Base-by-base conservation (phyloP, 352 stramenopile species). In the Phytopythium litorale region DNA sequence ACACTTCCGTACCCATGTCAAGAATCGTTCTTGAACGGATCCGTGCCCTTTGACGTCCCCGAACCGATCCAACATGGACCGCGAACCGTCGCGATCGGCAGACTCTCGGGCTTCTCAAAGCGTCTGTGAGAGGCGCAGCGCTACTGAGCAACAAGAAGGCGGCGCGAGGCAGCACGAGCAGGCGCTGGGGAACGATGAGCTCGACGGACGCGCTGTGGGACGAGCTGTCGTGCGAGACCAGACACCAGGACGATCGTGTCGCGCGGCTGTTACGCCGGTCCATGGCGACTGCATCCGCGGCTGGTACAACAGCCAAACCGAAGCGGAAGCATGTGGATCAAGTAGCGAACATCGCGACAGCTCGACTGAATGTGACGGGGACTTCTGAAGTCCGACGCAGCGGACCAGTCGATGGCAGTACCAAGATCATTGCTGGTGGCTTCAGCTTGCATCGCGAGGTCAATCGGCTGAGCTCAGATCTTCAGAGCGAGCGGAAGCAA, bases 391-490 rank as follows among this genome's bases (percentile, higher is more conserved):
- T 28, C 45, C 45, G n/a, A 32, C n/a, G 18, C n/a, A 32, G n/a
- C 45, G 45, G 6, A 6, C 23, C 45, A 13, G 19, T 28, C 42
- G 42, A 21, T 25, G 21, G 18, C 19, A 25, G 42, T 16, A 5
- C 42, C 42, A 23, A 23, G 13, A 12, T 7, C 18, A 23, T 25
- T 19, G 7, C 1, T 19, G 3, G 42, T 7, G 42, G 42, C 42
- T 86, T 88, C 60, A 81, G 58, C 60, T 40, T 85, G 8, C 74
- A 75, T 16, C 73, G 70, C 25, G 62, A 88, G 46, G 60, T 94
- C 32, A 94, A 94, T 60, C 70, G 73, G 12, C 64, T 94, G 38
- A 60, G 70, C 0, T 75, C 88, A 28, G 81, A 91, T 45, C 65
- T 75, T 18, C 50, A 63, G 19, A 68, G 60, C 21, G 68, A 87